Conservation (phyloP, 192 early-diverging fungal species). For the Coemansia sp. region DNA sequence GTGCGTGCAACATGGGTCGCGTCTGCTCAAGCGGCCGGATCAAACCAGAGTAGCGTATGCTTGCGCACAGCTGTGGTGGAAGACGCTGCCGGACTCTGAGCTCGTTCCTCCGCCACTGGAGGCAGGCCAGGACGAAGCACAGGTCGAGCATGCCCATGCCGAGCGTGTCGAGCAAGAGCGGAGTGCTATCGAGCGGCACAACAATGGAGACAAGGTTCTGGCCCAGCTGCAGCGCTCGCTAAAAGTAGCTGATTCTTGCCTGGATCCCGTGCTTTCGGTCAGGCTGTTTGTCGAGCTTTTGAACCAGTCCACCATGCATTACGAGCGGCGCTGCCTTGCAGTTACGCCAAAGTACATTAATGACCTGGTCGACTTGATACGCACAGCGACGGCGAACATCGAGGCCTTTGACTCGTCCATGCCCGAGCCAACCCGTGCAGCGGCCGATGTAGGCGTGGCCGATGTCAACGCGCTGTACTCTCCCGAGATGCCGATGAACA, state of each 20-base stretch:
- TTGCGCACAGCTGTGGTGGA: constrained; percentile 94
- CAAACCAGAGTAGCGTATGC: constrained; percentile 86
- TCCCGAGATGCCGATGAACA: constrained; percentile 59
- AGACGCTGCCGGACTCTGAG: constrained; percentile 48
- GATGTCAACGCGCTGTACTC: constrained; percentile 65
- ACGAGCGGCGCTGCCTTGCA: constrained; percentile 86
- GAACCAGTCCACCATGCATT: constrained; percentile 93
- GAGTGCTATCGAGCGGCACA: constrained; percentile 63
- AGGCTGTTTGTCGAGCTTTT: constrained; percentile 97
- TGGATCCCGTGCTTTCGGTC: constrained; percentile 86
- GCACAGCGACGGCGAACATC: constrained; percentile 67
- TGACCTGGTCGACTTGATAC: constrained; percentile 91
- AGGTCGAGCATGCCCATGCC: constrained; percentile 33
- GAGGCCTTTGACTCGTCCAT: constrained; percentile 66
- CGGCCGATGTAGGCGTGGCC: constrained; percentile 31
- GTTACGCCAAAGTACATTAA: constrained; percentile 93
- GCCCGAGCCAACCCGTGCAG: constrained; percentile 53
- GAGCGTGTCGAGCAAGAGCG: constrained; percentile 52
- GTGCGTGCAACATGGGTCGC: constrained; percentile 83
- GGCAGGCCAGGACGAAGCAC: constrained; percentile 48
- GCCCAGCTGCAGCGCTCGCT: constrained; percentile 92
- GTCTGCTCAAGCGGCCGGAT: constrained; percentile 90
- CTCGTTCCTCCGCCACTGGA: constrained; percentile 46
- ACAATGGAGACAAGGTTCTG: constrained; percentile 86
- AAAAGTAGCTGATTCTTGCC: constrained; percentile 90